These are phyloP conservation scores for Lactifluus piperatus DNA, from an alignment of 768 basidiomycete species.

Conservation along the genomic window DNA sequence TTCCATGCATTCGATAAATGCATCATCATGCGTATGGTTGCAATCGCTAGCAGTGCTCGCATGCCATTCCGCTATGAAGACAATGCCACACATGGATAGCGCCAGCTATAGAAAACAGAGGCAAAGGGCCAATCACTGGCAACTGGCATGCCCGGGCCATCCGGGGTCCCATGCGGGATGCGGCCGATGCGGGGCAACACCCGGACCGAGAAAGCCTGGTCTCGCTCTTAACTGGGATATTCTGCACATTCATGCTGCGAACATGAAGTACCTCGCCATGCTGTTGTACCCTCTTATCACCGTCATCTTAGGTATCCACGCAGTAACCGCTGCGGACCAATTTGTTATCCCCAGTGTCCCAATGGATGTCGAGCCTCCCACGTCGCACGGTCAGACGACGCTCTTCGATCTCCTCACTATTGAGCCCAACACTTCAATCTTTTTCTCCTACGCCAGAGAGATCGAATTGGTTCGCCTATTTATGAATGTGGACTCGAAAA, in stretches of 20 bases:
- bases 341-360: background rate
- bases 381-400: constrained; percentile 32
- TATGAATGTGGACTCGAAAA: constrained; percentile 23
- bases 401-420: constrained; percentile 74
- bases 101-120: background rate
- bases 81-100: constrained; percentile 60
- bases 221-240: too few species aligned
- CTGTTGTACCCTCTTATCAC: background rate
- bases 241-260: background rate
- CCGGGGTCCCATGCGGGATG: too few species aligned
- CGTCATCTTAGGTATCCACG: background rate
- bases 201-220: background rate
- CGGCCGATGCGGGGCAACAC: too few species aligned
- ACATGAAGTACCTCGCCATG: constrained; percentile 8
- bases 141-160: too few species aligned
- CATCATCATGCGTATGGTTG: constrained; percentile 13
- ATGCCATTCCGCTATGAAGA: constrained; percentile 35
- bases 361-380: background rate
- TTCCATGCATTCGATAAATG: constrained; percentile 23
- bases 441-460: constrained; percentile 77
- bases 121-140: too few species aligned
- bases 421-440: constrained; percentile 66
- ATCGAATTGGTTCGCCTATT: constrained; percentile 50
- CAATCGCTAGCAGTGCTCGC: constrained; percentile 1
- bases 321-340: constrained; percentile 2